Conservation (phyloP, 768 basidiomycete species). For the Leccinum rimulosum region DNA sequence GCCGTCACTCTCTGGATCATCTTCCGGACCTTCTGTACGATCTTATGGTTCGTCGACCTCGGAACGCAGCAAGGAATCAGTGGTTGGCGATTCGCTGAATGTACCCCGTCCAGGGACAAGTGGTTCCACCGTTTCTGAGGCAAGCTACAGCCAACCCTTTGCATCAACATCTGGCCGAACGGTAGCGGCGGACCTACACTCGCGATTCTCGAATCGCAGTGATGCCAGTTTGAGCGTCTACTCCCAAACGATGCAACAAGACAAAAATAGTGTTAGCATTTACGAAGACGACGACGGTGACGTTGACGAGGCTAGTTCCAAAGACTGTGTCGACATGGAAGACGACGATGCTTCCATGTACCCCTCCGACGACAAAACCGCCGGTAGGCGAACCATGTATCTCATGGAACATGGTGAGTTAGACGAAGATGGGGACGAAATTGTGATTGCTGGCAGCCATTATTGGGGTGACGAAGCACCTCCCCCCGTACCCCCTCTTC, state of each 20-base stretch:
- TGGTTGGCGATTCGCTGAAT: slow-evolving; percentile 9
- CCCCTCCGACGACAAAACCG: slow-evolving; percentile 31
- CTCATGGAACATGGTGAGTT: slow-evolving; percentile 28
- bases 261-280: slow-evolving; percentile 15
- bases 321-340: slow-evolving; percentile 15
- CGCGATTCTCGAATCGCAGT: slow-evolving; percentile 22
- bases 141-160: slow-evolving; percentile 19
- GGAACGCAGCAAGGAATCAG: slow-evolving; percentile 14
- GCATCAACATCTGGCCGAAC: slow-evolving; percentile 4
- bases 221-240: slow-evolving; percentile 19
- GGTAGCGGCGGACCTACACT: slow-evolving; percentile 2
- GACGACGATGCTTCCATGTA: slow-evolving; percentile 32
- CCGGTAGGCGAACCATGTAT: slow-evolving; percentile 35
- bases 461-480: slow-evolving; percentile 20
- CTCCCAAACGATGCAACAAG: slow-evolving; percentile 16
- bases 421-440: slow-evolving; percentile 23
- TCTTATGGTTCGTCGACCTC: slow-evolving; percentile 23
- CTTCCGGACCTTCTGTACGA: slow-evolving; percentile 28
- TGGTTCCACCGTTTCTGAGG: slow-evolving; percentile 20
- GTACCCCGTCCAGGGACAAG: slow-evolving; percentile 18
- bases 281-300: slow-evolving; percentile 26
- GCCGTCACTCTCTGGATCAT: slow-evolving; percentile 28
- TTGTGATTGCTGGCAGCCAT: slow-evolving; percentile 17
- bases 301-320: slow-evolving; percentile 13
- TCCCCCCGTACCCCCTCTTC: slow-evolving; percentile 24